phyloP scores from a whole-genome alignment of 352 stramenopile genomes.

The Globisporangium barbulae region DNA sequence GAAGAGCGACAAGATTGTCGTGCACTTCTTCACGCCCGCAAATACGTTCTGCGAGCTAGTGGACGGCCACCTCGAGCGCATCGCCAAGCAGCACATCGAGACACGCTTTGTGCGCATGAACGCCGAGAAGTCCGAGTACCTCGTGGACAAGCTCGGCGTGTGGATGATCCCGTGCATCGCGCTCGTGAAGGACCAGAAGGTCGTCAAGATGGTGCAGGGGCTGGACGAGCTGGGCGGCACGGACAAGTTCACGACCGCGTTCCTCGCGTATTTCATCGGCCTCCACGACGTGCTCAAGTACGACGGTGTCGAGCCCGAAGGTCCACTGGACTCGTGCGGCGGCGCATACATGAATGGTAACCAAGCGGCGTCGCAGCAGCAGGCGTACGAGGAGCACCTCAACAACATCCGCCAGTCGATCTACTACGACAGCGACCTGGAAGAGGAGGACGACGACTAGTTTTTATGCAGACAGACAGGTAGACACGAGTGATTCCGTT shows the following conservation, averaged over 20 bases:
- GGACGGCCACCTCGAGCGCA: conserved; percentile 89
- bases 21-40: conserved; percentile 95
- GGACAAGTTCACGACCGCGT: conserved; percentile 92
- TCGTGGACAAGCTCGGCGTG: conserved; percentile 95
- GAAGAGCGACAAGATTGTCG: conserved; percentile 85
- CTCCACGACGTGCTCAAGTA: conserved; percentile 95
- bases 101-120: conserved; percentile 96
- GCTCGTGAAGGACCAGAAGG: conserved; percentile 94
- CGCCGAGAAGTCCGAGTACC: conserved; percentile 94
- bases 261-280: conserved; percentile 90
- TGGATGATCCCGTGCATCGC: conserved; percentile 96
- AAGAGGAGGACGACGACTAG: conserved; percentile 67
- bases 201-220: conserved; percentile 94
- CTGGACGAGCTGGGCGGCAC: conserved; percentile 94
- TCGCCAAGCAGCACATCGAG: conserved; percentile 92
- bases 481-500: background rate
- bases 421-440: conserved; percentile 83
- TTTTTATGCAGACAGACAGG: background rate
- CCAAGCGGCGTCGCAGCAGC: conserved; percentile 28
- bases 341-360: conserved; percentile 42
- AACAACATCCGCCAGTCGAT: conserved; percentile 82
- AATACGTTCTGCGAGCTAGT: conserved; percentile 93
- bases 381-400: conserved; percentile 43
- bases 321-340: conserved; percentile 57
- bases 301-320: conserved; percentile 88